A percentile compares a stretch with the other conserved stretches of the same genome.
Conservation (phyloP, 1,139 yeast species). For the Yarrowia galli region DNA sequence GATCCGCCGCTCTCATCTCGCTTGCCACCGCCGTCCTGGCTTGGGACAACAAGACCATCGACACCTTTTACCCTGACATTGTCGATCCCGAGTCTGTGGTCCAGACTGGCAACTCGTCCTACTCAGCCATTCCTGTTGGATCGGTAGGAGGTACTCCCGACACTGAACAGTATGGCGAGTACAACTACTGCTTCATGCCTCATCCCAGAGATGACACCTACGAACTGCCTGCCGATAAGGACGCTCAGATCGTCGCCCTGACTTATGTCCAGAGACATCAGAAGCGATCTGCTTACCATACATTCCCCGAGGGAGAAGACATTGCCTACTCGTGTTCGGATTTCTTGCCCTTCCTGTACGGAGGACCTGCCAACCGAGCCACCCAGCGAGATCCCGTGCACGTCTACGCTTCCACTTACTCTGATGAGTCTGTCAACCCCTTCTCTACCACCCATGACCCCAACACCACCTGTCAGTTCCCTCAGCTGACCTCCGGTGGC, state of each 20-base stretch:
- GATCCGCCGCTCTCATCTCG: slow-evolving; percentile 8
- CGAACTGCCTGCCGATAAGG: slow-evolving; percentile 45
- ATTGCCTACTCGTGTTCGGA: slow-evolving; percentile 48
- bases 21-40: slow-evolving; percentile 31
- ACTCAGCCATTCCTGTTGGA: slow-evolving; percentile 19
- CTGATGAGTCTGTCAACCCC: slow-evolving; percentile 41
- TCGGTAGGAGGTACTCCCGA: slow-evolving; percentile 46
- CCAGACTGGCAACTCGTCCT: slow-evolving; percentile 24
- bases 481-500: slow-evolving; percentile 54
- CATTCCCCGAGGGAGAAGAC: slow-evolving; percentile 49
- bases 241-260: slow-evolving; percentile 50
- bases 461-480: slow-evolving; percentile 51
- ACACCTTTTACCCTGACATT: slow-evolving; percentile 34
- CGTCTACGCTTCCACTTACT: slow-evolving; percentile 47
- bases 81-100: slow-evolving; percentile 14
- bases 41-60: slow-evolving; percentile 35
- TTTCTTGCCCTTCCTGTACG: slow-evolving; percentile 46
- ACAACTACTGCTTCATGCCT: slow-evolving; percentile 56
- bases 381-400: slow-evolving; percentile 41
- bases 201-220: slow-evolving; percentile 49
- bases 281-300: slow-evolving; percentile 54
- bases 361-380: slow-evolving; percentile 42
- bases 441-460: slow-evolving; percentile 43
- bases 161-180: slow-evolving; percentile 48
- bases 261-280: slow-evolving; percentile 55